Conservation (phyloP, 164 flowering plant species). For the Macadamia integrifolia region DNA sequence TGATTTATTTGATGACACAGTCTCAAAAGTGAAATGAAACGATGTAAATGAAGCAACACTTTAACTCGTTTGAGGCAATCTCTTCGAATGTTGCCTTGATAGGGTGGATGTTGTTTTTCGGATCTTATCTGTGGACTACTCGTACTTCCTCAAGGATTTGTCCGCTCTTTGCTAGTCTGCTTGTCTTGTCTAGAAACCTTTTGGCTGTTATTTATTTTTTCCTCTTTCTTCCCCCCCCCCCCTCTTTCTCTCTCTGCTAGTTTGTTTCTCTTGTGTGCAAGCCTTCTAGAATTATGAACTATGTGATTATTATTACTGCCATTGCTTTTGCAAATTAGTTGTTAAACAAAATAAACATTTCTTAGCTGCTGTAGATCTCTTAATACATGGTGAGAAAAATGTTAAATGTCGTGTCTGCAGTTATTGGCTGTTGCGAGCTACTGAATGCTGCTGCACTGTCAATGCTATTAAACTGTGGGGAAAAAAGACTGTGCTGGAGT, state of each 20-base stretch:
- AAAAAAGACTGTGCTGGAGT: too few species aligned
- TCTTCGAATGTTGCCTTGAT: not conserved
- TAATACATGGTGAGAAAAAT: too few species aligned
- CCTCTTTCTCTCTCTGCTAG: not conserved
- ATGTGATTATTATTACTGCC: too few species aligned
- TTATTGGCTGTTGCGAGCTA: too few species aligned
- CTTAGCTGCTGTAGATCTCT: too few species aligned
- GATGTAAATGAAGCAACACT: not conserved
- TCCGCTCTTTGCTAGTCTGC: not conserved
- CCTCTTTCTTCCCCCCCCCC: not conserved
- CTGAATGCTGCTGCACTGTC: too few species aligned
- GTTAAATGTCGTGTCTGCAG: too few species aligned
- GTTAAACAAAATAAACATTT: too few species aligned
- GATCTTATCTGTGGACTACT: not conserved
- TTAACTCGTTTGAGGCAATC: slow-evolving; percentile 4
- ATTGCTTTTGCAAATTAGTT: too few species aligned
- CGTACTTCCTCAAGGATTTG: not conserved
- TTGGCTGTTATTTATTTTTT: not conserved
- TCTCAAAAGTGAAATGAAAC: not conserved
- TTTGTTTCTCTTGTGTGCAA: too few species aligned
- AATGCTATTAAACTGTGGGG: too few species aligned
- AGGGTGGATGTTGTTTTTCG: not conserved
- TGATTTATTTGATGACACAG: not conserved
- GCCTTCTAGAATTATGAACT: too few species aligned
- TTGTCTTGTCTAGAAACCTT: not conserved